phyloP scores from a whole-genome alignment of 192 early-diverging fungal genomes.

The Obelidium mucronatum region DNA sequence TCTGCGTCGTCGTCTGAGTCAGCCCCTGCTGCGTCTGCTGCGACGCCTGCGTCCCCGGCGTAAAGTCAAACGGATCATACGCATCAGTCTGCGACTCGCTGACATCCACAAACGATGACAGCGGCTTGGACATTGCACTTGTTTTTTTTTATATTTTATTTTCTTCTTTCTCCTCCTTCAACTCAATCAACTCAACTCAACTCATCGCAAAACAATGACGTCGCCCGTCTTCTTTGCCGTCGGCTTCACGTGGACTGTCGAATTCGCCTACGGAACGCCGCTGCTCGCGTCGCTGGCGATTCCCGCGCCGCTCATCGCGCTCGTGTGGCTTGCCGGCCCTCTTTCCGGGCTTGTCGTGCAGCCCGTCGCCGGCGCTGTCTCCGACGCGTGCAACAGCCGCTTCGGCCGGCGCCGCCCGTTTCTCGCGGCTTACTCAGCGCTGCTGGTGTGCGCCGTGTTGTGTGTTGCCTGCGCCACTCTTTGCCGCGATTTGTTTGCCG shows the following conservation, averaged over 20 bases:
- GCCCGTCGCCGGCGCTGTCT: slow-evolving; percentile 83
- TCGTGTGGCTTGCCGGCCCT: slow-evolving; percentile 95
- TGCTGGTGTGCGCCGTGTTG: not conserved
- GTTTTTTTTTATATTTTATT: slow-evolving; percentile 42
- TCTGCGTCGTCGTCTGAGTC: not conserved
- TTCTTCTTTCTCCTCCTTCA: no score
- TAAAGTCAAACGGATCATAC: slow-evolving; percentile 20
- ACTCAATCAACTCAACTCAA: not conserved
- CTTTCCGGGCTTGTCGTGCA: slow-evolving; percentile 74
- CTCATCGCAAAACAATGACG: not conserved
- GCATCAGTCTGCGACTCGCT: not conserved
- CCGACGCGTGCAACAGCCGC: slow-evolving; percentile 74
- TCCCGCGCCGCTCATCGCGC: slow-evolving; percentile 78
- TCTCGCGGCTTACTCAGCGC: slow-evolving; percentile 60
- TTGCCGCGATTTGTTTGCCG: no score
- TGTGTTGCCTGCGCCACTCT: no score
- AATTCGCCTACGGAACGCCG: slow-evolving; percentile 85
- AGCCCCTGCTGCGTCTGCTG: slow-evolving; percentile 13
- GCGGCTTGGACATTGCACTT: no score
- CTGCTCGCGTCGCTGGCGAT: slow-evolving; percentile 86
- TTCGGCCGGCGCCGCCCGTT: slow-evolving; percentile 87
- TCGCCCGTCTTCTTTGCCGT: not conserved
- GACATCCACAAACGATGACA: no score
- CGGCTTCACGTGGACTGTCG: slow-evolving; percentile 58
- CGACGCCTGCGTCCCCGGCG: not conserved